Base-by-base conservation (phyloP, 108 stramenopile species). In the Nitzschia putrida region DNA sequence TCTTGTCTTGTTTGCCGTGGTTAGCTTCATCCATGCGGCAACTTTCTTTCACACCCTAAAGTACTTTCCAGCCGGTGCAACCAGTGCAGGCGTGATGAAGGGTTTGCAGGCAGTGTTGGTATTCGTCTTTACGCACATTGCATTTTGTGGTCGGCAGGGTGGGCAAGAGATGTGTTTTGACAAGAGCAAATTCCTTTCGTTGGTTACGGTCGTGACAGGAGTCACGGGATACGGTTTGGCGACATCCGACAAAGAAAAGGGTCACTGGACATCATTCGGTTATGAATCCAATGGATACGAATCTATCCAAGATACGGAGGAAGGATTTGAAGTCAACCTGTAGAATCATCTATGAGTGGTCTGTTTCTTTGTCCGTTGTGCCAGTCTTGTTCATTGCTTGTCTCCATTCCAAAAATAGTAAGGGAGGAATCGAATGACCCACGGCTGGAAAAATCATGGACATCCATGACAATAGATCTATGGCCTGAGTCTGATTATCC, bases 31-130 rank as follows among this genome's bases (percentile, higher is more conserved):
- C 21, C 91, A 92, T 49, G 70, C 85, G 10, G 52, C 74, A 2
- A 71, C 83, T 20, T 89, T 86, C 60, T 89, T 71, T 45, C 70
- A 76, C 23, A 92, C 88, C 7, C 54, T 92, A 50, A 76, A 72
- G 44, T 64, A 89, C 57, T 85, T 84, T 44, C 77, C 82, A 8
- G 85, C 85, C 18, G 91, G 91, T 11, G 84, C 88, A 0, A 87
- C 86, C 10, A 76, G 68, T 66, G 91, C 92, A 0, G 92, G 88
- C 10, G 87, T 93, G 0, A 64, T 93, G 76, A 90, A 93, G 75
- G 92, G 92, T 22, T 52, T 90, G 40, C 88, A 93, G 63, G 92
- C 92, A 24, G 89, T 93, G 7, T 67, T 93, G 22, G 87, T 93
- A 18, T 90, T 93, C 65, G 79, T 77, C 10, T 56, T 71, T 5